Conservation (phyloP, 208 protist genomes). For the Wallacemonas collosoma region DNA sequence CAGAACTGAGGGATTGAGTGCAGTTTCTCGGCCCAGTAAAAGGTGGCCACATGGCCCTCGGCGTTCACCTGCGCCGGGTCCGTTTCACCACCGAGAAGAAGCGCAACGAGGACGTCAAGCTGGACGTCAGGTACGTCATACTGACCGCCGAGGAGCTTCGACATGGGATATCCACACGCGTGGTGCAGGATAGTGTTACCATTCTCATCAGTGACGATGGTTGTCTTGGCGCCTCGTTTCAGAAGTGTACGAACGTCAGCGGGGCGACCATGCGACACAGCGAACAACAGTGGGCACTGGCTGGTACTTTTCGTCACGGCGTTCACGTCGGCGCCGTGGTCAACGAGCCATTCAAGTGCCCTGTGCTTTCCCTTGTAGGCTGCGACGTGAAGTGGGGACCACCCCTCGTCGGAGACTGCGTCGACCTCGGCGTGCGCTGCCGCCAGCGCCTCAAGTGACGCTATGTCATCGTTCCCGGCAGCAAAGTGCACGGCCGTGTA, state of each 20-base stretch:
- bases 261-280: constrained; percentile 49
- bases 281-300: constrained; percentile 56
- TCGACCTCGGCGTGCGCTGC: constrained; percentile 37
- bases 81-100: constrained; percentile 42
- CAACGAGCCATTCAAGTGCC: constrained; percentile 38
- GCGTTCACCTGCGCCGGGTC: constrained; percentile 27
- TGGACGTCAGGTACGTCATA: constrained; percentile 68
- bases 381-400: constrained; percentile 65
- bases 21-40: constrained; percentile 30
- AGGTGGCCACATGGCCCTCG: constrained; percentile 31
- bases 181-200: constrained; percentile 61
- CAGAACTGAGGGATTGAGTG: constrained; percentile 47
- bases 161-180: constrained; percentile 56
- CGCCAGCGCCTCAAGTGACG: constrained; percentile 39
- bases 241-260: constrained; percentile 50
- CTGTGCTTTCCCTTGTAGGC: constrained; percentile 46
- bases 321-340: constrained; percentile 57
- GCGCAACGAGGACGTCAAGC: constrained; percentile 60
- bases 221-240: constrained; percentile 28
- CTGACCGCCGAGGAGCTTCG: constrained; percentile 48
- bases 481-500: constrained; percentile 68
- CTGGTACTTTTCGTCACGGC: constrained; percentile 28
- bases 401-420: constrained; percentile 41
- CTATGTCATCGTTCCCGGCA: constrained; percentile 31
- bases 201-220: constrained; percentile 30